Conservation (phyloP, 2,329 filamentous ascomycete genomes). For the Claviceps sp. region DNA sequence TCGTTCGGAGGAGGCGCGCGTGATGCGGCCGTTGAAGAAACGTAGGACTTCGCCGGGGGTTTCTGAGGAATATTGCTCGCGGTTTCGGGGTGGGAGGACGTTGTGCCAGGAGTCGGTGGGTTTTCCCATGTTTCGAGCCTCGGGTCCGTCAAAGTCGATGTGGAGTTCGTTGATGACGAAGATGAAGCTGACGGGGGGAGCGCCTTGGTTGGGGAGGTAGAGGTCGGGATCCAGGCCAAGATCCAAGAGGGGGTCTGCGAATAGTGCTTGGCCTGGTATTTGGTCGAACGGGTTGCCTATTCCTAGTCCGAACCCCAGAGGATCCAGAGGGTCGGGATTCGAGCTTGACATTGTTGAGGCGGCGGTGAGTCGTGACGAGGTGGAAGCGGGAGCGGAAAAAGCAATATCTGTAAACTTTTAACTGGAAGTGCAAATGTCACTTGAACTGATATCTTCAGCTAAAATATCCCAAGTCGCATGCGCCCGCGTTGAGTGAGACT, state of each 20-base stretch:
- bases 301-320: background rate
- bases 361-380: too few relatives aligned
- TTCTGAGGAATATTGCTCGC: constrained; percentile 15
- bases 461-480: too few relatives aligned
- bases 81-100: constrained; percentile 15
- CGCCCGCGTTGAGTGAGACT: too few relatives aligned
- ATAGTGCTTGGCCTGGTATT: background rate
- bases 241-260: background rate
- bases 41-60: constrained; percentile 21
- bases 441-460: too few relatives aligned
- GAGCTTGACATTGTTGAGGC: background rate
- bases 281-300: background rate
- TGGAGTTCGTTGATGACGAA: constrained; percentile 25
- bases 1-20: constrained; percentile 9
- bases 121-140: constrained; percentile 1
- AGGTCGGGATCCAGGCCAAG: background rate
- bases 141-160: constrained; percentile 7
- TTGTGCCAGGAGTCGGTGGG: constrained; percentile 16
- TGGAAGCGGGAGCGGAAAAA: too few relatives aligned
- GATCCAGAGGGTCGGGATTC: background rate
- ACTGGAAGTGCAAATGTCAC: too few relatives aligned
- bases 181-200: constrained; percentile 17
- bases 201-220: background rate
- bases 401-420: too few relatives aligned
- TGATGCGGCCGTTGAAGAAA: constrained; percentile 19